Base-by-base conservation (phyloP, 1,284 basidiomycete genomes). In the Puccinia polysora region DNA sequence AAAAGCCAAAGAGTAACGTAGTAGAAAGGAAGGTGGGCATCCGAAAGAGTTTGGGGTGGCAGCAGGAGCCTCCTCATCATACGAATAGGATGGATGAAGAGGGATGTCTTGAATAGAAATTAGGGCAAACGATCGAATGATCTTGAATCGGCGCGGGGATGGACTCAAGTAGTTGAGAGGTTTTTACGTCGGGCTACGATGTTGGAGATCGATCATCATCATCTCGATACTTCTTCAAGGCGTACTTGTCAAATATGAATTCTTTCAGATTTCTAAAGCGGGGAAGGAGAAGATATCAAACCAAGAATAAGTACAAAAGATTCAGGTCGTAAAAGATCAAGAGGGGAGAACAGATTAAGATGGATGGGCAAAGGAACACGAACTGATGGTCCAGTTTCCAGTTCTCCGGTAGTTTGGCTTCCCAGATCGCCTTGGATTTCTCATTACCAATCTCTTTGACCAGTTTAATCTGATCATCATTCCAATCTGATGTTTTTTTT, bases 401-500 rank as follows among this genome's bases (percentile, higher is more conserved):
- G 0, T 73, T 70, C 0, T 56, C 47, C 0, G 79, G 76, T 68
- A 79, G 77, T 18, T 40, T 62, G 12, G 76, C 74, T 75, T 82
- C 82, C 80, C 81, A 83, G 14, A 81, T 69, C 4, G 73, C 75
- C 72, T 82, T 82, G 5, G 80, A 80, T 8, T 78, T 71, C 28
- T 75, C 62, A 74, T 83, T 83, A 15, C 82, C 82, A 77, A 81
- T 80, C n/a, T 77, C 73, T 30, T 74, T 59, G 25, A 82, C 81
- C 0, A 77, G 74, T 5, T 74, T 64, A 25, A 83, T 78, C 49
- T 79, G 77, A 67, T 82, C 81, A 14, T 79, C 78, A 4, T 75
- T 78, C 82, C 82, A 83, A 70, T 78, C 76, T 74, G 68, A 28
- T 28, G 18, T 14, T 28, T 28, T 52, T 20, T 12, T n/a, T 20